These are phyloP conservation scores for Gossypium schwendimanii DNA, from an alignment of 441 rosid species.

Conservation along the genomic window DNA sequence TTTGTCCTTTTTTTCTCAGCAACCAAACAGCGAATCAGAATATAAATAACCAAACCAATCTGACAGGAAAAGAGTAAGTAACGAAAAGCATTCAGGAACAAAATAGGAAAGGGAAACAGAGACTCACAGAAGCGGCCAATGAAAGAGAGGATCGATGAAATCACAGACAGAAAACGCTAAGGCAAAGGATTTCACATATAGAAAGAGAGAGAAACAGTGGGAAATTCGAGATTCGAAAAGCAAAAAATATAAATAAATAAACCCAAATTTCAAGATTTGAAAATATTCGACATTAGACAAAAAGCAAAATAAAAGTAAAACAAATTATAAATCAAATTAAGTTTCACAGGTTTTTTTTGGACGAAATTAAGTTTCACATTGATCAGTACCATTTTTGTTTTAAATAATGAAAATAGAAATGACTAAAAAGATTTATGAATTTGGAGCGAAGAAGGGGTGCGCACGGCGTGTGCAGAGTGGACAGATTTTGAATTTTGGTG, in stretches of 20 bases:
- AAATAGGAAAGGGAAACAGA: background rate
- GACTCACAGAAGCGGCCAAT: conserved; percentile 11
- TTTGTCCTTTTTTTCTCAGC: background rate
- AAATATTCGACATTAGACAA: background rate
- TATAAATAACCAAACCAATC: background rate
- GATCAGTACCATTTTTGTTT: background rate
- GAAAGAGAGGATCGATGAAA: conserved; percentile 10
- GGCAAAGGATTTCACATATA: background rate
- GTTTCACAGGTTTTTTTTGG: no score
- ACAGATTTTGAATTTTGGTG: background rate
- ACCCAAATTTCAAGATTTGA: background rate
- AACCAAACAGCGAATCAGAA: conserved; percentile 10
- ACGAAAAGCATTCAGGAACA: background rate
- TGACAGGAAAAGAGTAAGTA: background rate
- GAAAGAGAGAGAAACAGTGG: background rate
- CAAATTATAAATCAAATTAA: background rate
- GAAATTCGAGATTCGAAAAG: conserved; percentile 3
- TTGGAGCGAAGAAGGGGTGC: background rate
- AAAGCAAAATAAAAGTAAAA: background rate
- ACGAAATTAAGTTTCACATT: background rate
- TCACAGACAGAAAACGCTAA: background rate
- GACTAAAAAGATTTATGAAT: background rate
- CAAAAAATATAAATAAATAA: background rate
- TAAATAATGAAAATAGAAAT: background rate
- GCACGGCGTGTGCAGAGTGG: background rate